phyloP scores from a whole-genome alignment of 805 yeast genomes.

The Komagataella mondaviorum region DNA sequence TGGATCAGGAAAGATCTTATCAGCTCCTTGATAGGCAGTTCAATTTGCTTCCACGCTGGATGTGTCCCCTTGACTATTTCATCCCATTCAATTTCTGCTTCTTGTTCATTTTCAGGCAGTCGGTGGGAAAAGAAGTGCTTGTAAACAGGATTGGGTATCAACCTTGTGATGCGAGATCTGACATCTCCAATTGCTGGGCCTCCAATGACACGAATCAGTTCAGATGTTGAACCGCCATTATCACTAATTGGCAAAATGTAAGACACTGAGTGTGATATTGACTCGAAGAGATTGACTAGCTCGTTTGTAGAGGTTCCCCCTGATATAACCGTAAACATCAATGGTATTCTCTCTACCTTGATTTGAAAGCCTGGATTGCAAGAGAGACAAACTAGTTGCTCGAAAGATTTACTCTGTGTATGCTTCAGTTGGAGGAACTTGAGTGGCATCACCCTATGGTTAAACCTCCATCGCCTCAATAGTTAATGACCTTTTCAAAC shows the following conservation, averaged over 20 bases:
- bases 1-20: conserved; percentile 66
- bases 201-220: conserved; percentile 71
- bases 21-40: conserved; percentile 53
- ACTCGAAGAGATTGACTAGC: conserved; percentile 43
- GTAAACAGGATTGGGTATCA: conserved; percentile 42
- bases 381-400: neutral
- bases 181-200: conserved; percentile 96
- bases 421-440: neutral
- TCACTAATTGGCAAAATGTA: conserved; percentile 79
- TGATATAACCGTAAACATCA: conserved; percentile 30
- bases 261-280: conserved; percentile 29
- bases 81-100: conserved; percentile 66
- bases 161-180: conserved; percentile 63
- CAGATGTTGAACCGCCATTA: conserved; percentile 93
- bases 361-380: neutral
- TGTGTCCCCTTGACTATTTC: conserved; percentile 71
- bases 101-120: conserved; percentile 27
- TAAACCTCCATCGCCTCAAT: too few relatives aligned
- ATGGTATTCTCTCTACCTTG: too few relatives aligned
- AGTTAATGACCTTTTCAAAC: too few relatives aligned
- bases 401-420: neutral
- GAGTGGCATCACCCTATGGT: too few relatives aligned
- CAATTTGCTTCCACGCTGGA: conserved; percentile 47
- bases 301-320: conserved; percentile 88
- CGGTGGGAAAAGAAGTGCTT: conserved; percentile 32